Base-by-base conservation (phyloP, 176 grass and related monocot species). In the Neostapfia colusana region DNA sequence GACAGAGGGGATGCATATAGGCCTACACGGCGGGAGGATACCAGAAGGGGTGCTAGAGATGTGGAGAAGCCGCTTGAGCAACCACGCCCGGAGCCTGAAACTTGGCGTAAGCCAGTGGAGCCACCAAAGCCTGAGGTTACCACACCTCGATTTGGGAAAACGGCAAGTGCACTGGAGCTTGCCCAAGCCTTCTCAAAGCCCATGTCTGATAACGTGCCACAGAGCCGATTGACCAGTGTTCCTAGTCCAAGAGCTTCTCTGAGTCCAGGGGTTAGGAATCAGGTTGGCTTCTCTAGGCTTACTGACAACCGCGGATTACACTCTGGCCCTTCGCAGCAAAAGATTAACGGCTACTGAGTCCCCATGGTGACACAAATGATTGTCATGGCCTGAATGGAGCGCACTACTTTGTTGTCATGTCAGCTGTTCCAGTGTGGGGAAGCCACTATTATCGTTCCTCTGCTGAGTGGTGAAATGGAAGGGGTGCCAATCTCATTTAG, bases 181-280 rank as follows among this genome's bases (percentile, higher is more conserved):
- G 89, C 96, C 14, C 91, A 99, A 74, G 92, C 96, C 57, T 99
- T 99, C 82, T 99, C 96, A 16, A 99, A 88, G 38, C 84, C 89
- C 41, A 86, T 82, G 58, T 82, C 95, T 9, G 89, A 82, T 90
- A 83, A 39, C 3, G 51, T 69, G 70, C 71, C 79, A 8, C 61
- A 79, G 45, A 92, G 67, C 37, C 72, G 56, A 42, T 79, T 85
- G 35, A 85, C 81, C 57, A 87, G 69, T 79, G 69, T 74, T 66
- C 76, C 45, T 55, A 90, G 68, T 67, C 87, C n/a, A 67, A 84
- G 77, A 71, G 77, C 82, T 66, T 57, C 82, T 34, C 75, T 78
- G 0, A 69, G 78, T 70, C 83, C 78, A 72, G 72, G 87, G 41
- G 37, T 71, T 40, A 74, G 83, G 86, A 73, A 86, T 43, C 88